Base-by-base conservation (phyloP, 331 rosid species). In the Spiraea crenata region DNA sequence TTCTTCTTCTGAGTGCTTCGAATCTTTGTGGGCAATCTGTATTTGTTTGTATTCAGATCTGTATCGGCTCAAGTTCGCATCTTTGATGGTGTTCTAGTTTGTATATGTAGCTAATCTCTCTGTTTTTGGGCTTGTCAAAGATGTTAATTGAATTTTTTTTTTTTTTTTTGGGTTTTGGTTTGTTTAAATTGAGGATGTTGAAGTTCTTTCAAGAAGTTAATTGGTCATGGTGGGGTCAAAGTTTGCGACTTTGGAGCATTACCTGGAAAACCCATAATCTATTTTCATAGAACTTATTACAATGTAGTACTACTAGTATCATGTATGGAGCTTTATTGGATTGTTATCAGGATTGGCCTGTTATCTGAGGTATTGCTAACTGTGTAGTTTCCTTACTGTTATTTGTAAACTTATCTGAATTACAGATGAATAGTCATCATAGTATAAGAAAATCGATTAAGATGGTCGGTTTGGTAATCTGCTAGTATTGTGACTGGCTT, bases 1-100 rank as follows among this genome's bases (percentile, higher is more conserved):
- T 5, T 65, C 46, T 45, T 0, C 31, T 25, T 40, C 14, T 38
- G 9, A 41, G n/a, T 31, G 48, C 41, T 50, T 56, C 2, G 31
- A 25, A 25, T 25, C n/a, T 3, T 59, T 51, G 6, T 44, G 67
- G 57, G 68, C 44, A 25, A 14, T 78, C 8, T 35, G 69, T 16
- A 4, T 42, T 17, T 3, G 5, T 61, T 17, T 60, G 12, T 45
- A 55, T 16, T 38, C 58, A 20, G 81, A 70, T 77, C 72, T 55
- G 46, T 63, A 19, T 9, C 31, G 63, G 14, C 19, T 12, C 17
- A 13, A 2, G 49, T 63, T 17, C 6, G 11, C 35, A 20, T 55
- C 38, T 6, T 55, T 19, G 35, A 19, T 19, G 10, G 9, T 63
- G 0, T 4, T 63, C 4, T 38, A 54, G 59, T 57, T 57, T 14